Conservation (phyloP, 768 basidiomycete species). For the Termitomyces sp. region DNA sequence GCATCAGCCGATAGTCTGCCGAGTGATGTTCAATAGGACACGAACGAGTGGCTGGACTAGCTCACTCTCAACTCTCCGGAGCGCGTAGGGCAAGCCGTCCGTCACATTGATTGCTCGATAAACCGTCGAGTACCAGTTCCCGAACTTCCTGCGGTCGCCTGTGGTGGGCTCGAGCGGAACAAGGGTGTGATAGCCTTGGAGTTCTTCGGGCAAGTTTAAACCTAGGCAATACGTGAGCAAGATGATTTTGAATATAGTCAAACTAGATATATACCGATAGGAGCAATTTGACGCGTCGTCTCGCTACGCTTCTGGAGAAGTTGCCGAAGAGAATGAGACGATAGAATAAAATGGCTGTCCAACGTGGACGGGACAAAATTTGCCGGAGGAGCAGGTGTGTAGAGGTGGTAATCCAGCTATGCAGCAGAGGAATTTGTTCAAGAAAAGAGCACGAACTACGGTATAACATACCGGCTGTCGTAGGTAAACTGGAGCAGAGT, state of each 20-base stretch:
- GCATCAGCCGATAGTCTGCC: constrained; percentile 76
- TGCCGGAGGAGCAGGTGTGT: constrained; percentile 64
- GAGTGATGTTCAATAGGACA: constrained; percentile 4
- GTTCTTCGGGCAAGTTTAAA: constrained; percentile 70
- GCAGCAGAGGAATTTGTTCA: constrained; percentile 4
- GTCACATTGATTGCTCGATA: constrained; percentile 75
- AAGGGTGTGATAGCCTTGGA: constrained; percentile 88
- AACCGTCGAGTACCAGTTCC: constrained; percentile 79
- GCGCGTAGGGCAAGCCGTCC: constrained; percentile 72
- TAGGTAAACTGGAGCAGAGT: constrained; percentile 39
- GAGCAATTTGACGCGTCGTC: constrained; percentile 45
- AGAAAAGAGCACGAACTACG: constrained; percentile 1
- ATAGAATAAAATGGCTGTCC: constrained; percentile 65
- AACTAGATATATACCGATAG: constrained; percentile 22
- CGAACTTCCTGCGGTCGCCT: constrained; percentile 65
- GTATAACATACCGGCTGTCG: constrained; percentile 63
- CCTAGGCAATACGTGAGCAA: constrained; percentile 29
- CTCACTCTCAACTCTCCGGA: constrained; percentile 87
- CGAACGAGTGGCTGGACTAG: constrained; percentile 4
- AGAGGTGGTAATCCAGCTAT: constrained; percentile 91
- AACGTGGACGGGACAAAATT: constrained; percentile 38
- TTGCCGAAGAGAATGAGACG: constrained; percentile 38
- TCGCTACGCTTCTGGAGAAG: constrained; percentile 56
- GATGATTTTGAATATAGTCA: constrained; percentile 12
- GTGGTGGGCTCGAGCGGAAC: constrained; percentile 63